Base-by-base conservation (phyloP, 2,329 filamentous ascomycete genomes). In the Aspergillus calidoustus region DNA sequence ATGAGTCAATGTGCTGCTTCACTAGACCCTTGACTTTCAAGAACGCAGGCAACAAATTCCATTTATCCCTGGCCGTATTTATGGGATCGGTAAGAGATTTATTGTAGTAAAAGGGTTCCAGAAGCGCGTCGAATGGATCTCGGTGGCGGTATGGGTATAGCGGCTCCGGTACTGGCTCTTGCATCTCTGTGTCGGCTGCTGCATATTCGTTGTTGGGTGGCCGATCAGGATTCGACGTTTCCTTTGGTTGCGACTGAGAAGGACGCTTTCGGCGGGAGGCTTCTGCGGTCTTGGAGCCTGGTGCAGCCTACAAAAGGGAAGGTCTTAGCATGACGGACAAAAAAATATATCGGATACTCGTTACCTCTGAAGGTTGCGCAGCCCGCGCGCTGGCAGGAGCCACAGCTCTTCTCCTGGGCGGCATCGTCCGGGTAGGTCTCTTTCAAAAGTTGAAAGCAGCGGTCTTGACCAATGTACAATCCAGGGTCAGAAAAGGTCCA, bases 1-100 rank as follows among this genome's bases (percentile, higher is more conserved):
- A 99, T 25, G 95, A 98, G 81, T 99, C 96, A 74, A 97, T 94
- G 77, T 97, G 93, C 82, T 98, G 94, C 78, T 97, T 97, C 57
- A 97, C 93, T 60, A 97, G 83, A 60, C 93, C 93, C 79, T 99
- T 99, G 71, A 97, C 93, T 78, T 97, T 97, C 62, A 99, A 82
- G 77, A 99, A 99, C n/a, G 95, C 95, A 0, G 95, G 96, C 30
- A 99, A 81, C 47, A 99, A 84, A 76, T 98, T 97, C 87, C 94
- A 97, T 83, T 99, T 99, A 81, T 99, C 95, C 72, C 79, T 81
- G 30, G 87, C 88, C 1, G 88, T 90, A 63, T 89, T 83, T 71
- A 91, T 91, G 3, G 88, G 87, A 72, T 90, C 89, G 0, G 87
- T 89, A 59, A 90, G 76, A 54, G 83, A 82, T 74, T 90, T 91